A percentile compares a stretch with the other conserved stretches of the same genome.
phyloP scores from a whole-genome alignment of 2,329 filamentous ascomycete species.

The Xylaria sp. region DNA sequence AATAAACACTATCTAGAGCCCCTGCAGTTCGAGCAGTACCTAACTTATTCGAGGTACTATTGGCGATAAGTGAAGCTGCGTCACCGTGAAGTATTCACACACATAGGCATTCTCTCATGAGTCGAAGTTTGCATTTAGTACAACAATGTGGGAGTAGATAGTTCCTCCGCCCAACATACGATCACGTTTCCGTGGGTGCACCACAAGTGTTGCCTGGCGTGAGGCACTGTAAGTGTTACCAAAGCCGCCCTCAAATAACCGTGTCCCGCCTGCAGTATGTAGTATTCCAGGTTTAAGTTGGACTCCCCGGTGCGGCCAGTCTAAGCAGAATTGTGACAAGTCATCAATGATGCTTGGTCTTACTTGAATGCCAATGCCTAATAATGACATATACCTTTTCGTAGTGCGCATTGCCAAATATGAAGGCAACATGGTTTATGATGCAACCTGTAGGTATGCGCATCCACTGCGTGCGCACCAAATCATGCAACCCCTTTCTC shows the following conservation, averaged over 20 bases:
- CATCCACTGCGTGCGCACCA: conserved; percentile 8
- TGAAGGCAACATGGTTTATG: conserved; percentile 12
- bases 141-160: not conserved
- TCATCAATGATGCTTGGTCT: conserved; percentile 1
- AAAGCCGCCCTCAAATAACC: conserved; percentile 12
- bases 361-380: conserved; percentile 17
- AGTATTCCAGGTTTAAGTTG: not conserved
- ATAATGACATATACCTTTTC: conserved; percentile 7
- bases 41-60: too few species aligned
- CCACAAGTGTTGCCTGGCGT: conserved; percentile 5
- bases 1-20: too few species aligned
- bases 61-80: not conserved
- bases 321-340: not conserved
- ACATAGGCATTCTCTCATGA: conserved; percentile 4
- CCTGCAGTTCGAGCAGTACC: too few species aligned
- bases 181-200: not conserved
- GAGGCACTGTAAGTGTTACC: conserved; percentile 6
- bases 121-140: conserved; percentile 1
- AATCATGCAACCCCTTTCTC: conserved; percentile 37
- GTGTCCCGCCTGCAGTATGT: not conserved
- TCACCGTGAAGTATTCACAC: not conserved
- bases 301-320: not conserved
- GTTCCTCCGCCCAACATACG: not conserved
- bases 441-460: conserved; percentile 16
- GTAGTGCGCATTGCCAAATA: conserved; percentile 38